phyloP scores from a whole-genome alignment of 1,139 yeast genomes.

The Kodamaea plutei region DNA sequence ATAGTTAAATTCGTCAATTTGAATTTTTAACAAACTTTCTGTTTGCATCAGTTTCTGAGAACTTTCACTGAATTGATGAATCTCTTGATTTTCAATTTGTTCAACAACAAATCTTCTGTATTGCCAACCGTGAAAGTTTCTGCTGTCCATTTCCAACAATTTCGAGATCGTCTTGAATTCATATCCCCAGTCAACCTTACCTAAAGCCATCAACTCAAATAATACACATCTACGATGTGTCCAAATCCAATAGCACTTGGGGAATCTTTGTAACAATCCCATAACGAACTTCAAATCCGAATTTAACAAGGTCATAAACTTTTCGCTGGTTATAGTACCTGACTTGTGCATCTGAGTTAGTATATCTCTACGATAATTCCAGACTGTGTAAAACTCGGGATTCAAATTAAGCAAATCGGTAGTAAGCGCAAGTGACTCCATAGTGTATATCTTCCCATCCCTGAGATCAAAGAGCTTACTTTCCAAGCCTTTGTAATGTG shows the following conservation, averaged over 20 bases:
- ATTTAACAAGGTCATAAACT: conserved; percentile 33
- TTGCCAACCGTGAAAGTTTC: conserved; percentile 96
- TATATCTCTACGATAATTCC: conserved; percentile 87
- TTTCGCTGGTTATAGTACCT: conserved; percentile 18
- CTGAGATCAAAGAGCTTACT: conserved; percentile 38
- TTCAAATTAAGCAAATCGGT: conserved; percentile 58
- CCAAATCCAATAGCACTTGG: conserved; percentile 97
- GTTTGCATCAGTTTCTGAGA: neutral
- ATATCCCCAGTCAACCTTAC: conserved; percentile 54
- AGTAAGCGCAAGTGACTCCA: conserved; percentile 42
- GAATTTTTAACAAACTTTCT: conserved; percentile 22
- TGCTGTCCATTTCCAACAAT: conserved; percentile 64
- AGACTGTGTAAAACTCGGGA: conserved; percentile 84
- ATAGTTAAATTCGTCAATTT: conserved; percentile 60
- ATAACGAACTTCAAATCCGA: conserved; percentile 62
- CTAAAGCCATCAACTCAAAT: conserved; percentile 43
- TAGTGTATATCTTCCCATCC: conserved; percentile 26
- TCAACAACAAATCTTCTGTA: conserved; percentile 73
- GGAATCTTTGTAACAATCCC: conserved; percentile 57
- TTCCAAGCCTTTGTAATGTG: conserved; percentile 47
- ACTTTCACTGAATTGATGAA: conserved; percentile 9
- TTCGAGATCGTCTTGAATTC: conserved; percentile 70
- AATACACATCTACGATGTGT: conserved; percentile 87
- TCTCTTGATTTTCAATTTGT: conserved; percentile 37
- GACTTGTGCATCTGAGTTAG: conserved; percentile 32